Evolutionary conservation across 2,329 filamentous ascomycete genomes (phyloP), one percentile per base, ranked within the genome.

Genomic region (Penicillium sp.): DNA sequence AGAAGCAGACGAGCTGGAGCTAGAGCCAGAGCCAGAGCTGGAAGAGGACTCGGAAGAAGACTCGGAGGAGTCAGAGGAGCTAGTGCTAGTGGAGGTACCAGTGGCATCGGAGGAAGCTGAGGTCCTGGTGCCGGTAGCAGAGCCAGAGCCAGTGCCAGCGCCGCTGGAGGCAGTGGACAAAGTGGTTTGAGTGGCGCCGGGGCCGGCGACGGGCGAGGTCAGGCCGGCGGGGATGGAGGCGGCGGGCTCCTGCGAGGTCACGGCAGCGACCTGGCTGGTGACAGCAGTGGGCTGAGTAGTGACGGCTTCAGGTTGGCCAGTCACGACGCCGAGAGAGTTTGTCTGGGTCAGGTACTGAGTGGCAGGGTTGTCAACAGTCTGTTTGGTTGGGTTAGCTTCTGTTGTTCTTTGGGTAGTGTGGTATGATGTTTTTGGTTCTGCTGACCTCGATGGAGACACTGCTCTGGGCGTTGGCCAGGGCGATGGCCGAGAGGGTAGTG

Each of bases 261-360:
- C 63, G 21, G 52, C 69, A 5, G 60, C 41, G n/a, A 69, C 65
- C 54, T 74, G 71, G 23, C 63, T 64, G 44, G 73, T 76, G 25
- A 70, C 65, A 25, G 53, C 65, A 11, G 50, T 38, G 13, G 74
- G 73, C 50, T 75, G 70, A 10, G 68, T 66, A 41, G 75, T 75
- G 29, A 69, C 65, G 15, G 65, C 65, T 2, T 60, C 51, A 19
- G 80, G 79, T 70, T 76, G 72, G 60, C 78, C 79, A 43, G 80
- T 82, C 47, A 82, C 73, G 39, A 81, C 79, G 48, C 80, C 79
- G 23, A 72, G 60, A 21, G 78, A 78, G 72, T 82, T 78, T 60
- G 80, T 82, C 71, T 76, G 55, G 25, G 77, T 77, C 27, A 79
- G 72, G 71, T 74, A 81, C 54, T 70, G 65, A 40, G 77, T 80